These are phyloP conservation scores for Aspergillus quadrilineatus DNA, from an alignment of 2,329 filamentous ascomycete species.

Conservation along the genomic window DNA sequence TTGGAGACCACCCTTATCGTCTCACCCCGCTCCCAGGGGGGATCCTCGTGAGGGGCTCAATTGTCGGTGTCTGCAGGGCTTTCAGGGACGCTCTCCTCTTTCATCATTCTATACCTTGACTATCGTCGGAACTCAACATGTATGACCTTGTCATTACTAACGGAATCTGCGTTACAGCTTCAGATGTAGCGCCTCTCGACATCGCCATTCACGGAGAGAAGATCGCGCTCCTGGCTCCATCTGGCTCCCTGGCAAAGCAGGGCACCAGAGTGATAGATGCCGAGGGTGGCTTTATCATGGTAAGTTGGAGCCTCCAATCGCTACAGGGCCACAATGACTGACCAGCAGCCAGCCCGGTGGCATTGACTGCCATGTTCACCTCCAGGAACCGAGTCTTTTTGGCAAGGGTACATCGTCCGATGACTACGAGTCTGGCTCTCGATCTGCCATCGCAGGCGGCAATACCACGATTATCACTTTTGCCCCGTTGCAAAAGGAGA, in stretches of 20 bases:
- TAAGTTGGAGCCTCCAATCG: neutral
- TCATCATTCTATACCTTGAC: neutral
- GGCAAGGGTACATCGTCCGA: neutral
- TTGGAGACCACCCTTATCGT: too few relatives aligned
- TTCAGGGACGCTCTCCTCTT: neutral
- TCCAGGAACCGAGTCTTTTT: neutral
- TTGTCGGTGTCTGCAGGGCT: too few relatives aligned
- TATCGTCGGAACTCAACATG: neutral
- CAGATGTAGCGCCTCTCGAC: neutral
- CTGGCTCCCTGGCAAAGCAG: neutral
- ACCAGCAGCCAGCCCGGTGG: neutral
- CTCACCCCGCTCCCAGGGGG: too few relatives aligned
- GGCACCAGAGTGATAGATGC: neutral
- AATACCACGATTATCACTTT: neutral
- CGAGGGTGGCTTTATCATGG: neutral
- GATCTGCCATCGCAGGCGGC: neutral
- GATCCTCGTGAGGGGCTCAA: too few relatives aligned
- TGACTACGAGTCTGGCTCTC: neutral
- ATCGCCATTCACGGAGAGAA: neutral
- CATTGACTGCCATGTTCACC: neutral
- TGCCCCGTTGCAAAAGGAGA: neutral
- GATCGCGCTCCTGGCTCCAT: neutral
- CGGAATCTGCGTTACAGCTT: neutral
- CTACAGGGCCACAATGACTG: neutral
- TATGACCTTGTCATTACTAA: conserved; percentile 1